Evolutionary conservation across 78 protist genomes (phyloP).

Genomic region (Chrysochromulina parva): DNA sequence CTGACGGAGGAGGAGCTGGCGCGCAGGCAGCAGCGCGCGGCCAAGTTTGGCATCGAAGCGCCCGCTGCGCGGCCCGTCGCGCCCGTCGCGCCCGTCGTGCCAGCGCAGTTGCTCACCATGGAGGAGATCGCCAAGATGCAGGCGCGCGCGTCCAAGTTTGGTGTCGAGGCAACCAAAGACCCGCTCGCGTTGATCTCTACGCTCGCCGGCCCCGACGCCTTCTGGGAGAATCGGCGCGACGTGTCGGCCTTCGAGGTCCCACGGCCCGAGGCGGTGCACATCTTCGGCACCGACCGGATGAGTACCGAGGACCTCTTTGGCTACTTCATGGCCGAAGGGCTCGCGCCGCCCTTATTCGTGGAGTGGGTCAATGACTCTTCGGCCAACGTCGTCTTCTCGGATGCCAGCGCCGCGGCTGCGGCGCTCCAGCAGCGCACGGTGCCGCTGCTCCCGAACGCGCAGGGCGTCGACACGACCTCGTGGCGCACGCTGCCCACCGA

Average conservation of each 20-base stretch:
- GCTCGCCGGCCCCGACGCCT: neutral
- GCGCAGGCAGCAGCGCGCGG: neutral
- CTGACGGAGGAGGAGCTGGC: neutral
- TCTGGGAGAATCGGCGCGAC: slow-evolving; percentile 2
- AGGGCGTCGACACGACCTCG: neutral
- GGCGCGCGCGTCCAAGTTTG: slow-evolving; percentile 15
- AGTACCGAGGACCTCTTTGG: neutral
- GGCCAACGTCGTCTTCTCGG: neutral
- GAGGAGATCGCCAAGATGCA: neutral
- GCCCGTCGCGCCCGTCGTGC: neutral
- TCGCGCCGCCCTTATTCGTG: neutral
- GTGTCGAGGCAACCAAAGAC: neutral
- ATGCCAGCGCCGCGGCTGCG: neutral
- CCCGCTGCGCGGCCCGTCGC: neutral
- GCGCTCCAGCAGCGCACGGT: neutral
- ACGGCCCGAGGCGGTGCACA: neutral
- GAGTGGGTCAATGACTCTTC: slow-evolving; percentile 26
- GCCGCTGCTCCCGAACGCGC: neutral
- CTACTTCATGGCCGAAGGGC: neutral
- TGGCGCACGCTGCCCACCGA: neutral
- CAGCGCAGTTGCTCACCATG: neutral
- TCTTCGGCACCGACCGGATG: neutral
- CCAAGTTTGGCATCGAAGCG: neutral
- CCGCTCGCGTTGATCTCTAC: neutral
- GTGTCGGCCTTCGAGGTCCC: neutral